These are phyloP conservation scores for Paraphoma sp. DNA, from an alignment of 2,329 filamentous ascomycete species.

Conservation along the genomic window DNA sequence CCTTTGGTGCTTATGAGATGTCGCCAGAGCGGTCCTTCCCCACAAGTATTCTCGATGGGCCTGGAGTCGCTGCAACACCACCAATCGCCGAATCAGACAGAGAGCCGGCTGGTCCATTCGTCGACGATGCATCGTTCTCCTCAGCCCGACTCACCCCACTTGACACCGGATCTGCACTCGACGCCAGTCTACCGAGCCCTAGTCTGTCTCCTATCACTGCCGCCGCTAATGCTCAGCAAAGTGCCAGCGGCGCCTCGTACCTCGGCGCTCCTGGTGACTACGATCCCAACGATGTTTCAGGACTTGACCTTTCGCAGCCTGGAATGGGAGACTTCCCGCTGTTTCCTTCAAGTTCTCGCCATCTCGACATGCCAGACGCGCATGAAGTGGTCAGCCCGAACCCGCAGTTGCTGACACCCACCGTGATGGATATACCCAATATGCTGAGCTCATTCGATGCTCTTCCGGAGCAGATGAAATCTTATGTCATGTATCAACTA, in stretches of 20 bases:
- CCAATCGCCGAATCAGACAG: conserved; percentile 76
- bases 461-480: conserved; percentile 90
- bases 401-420: conserved; percentile 46
- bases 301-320: conserved; percentile 41
- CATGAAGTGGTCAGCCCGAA: conserved; percentile 29
- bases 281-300: conserved; percentile 46
- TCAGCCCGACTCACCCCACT: conserved; percentile 57
- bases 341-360: conserved; percentile 22
- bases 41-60: conserved; percentile 38
- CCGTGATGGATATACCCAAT: conserved; percentile 77
- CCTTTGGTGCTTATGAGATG: conserved; percentile 17
- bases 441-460: conserved; percentile 91
- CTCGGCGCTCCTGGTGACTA: conserved; percentile 36
- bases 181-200: conserved; percentile 92
- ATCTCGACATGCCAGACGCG: conserved; percentile 27
- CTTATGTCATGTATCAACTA: conserved; percentile 96
- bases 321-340: conserved; percentile 21
- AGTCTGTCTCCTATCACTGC: conserved; percentile 89
- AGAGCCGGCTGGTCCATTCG: conserved; percentile 62
- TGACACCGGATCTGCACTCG: conserved; percentile 76
- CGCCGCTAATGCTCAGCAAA: conserved; percentile 65
- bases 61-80: conserved; percentile 73
- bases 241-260: conserved; percentile 34
- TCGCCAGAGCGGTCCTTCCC: conserved; percentile 30
- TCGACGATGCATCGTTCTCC: conserved; percentile 21